These are phyloP conservation scores for Podila epigama DNA, from an alignment of 192 early-diverging fungal genomes.

Conservation along the genomic window DNA sequence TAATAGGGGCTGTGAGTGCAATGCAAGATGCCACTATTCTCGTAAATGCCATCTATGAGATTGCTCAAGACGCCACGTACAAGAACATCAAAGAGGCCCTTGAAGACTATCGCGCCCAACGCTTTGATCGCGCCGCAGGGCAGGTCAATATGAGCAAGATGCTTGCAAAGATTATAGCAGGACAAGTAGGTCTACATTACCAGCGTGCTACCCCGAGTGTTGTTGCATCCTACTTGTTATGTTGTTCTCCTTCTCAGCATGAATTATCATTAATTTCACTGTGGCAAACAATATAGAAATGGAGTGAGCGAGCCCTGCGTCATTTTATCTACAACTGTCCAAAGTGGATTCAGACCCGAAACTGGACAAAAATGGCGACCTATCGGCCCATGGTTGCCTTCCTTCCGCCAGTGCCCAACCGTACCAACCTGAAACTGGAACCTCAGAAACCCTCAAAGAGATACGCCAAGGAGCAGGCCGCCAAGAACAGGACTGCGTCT, in stretches of 20 bases:
- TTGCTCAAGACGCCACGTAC: background rate
- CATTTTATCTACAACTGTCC: background rate
- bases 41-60: constrained; percentile 6
- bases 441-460: background rate
- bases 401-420: background rate
- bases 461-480: background rate
- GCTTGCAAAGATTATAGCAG: background rate
- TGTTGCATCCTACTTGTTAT: too few species aligned
- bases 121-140: background rate
- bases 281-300: too few species aligned
- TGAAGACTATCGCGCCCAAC: background rate
- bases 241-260: too few species aligned
- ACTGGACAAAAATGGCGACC: background rate
- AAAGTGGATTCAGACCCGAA: background rate
- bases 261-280: background rate
- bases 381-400: background rate
- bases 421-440: background rate
- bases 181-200: background rate
- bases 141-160: background rate
- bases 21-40: constrained; percentile 10
- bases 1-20: background rate
- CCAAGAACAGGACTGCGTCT: too few species aligned
- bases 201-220: too few species aligned
- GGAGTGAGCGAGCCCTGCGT: background rate
- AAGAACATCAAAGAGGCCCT: background rate